These are phyloP conservation scores for Oryza officinalis DNA, from an alignment of 176 grass and related monocot genomes.

Conservation along the genomic window DNA sequence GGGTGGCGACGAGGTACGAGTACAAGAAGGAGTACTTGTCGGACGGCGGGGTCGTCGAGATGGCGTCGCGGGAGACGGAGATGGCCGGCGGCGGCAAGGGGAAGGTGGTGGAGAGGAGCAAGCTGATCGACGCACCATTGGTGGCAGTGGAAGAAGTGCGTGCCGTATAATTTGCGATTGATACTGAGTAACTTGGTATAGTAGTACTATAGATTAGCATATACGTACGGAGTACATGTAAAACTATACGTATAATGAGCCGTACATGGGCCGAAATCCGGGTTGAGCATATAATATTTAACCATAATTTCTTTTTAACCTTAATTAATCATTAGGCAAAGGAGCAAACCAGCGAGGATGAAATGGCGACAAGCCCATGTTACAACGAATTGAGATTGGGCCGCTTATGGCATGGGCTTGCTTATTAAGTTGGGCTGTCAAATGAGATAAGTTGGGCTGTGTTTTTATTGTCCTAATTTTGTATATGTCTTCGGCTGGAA, in stretches of 20 bases:
- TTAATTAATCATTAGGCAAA: no score
- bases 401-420: no score
- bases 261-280: background rate
- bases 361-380: no score
- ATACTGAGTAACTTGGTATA: background rate
- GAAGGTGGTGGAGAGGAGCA: slow-evolving; percentile 38
- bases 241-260: background rate
- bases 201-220: background rate
- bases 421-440: no score
- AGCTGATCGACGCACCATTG: slow-evolving; percentile 5
- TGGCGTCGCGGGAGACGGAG: slow-evolving; percentile 13
- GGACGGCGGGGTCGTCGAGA: background rate
- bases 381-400: no score
- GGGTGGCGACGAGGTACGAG: slow-evolving; percentile 49
- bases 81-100: background rate
- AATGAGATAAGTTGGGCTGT: no score
- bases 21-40: slow-evolving; percentile 55
- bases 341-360: no score
- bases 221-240: background rate
- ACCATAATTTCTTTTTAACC: no score
- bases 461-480: no score
- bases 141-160: background rate
- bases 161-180: background rate
- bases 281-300: no score
- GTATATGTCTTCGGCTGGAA: no score